Evolutionary conservation across 2,329 filamentous ascomycete genomes (phyloP), one percentile per base, ranked within the genome.

Genomic region (Cryphonectria japonica): DNA sequence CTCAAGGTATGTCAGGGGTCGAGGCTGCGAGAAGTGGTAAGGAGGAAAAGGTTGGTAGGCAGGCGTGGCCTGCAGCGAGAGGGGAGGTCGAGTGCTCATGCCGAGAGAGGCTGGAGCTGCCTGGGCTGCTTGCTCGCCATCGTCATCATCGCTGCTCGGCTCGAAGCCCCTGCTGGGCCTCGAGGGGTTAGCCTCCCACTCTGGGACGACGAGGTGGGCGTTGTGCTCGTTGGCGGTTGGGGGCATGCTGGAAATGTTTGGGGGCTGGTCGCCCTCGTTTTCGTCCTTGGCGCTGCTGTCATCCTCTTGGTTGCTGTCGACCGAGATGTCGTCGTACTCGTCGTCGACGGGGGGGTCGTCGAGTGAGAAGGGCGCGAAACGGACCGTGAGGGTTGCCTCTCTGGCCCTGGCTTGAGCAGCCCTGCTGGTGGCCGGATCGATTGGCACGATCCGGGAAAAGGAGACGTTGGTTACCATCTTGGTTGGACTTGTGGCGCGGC

Each of bases 331-430:
- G 59, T n/a, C 16, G 59, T 34, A 8, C 8, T 61, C 59, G 22
- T 37, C 32, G 59, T 61, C 59, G 32, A 61, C 59, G 2, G 59
- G 59, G 13, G 59, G 59, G 32, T 61, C 11, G 19, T 61, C 59
- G 22, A 61, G 59, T 19, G 59, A 61, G 32, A 61, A 61, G 34
- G 59, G 59, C 59, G 59, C 59, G 34, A 61, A 61, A 22, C 59
- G 59, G 16, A 61, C 59, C 16, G 59, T 61, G 11, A 61, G 59
- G 34, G 39, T 39, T n/a, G 34, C 32, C 29, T 61, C 59, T 37
- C 32, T 61, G 34, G 32, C 32, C 5, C 19, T 34, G 34, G 59
- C 59, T 32, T 37, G 32, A 34, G 59, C 59, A n/a, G 59, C 59
- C 22, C 59, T 61, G 32, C 59, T 61, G 22, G 34, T 34, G 19